phyloP scores from a whole-genome alignment of 148 eudicot genomes.

The Amaranthus hypochondriacus region DNA sequence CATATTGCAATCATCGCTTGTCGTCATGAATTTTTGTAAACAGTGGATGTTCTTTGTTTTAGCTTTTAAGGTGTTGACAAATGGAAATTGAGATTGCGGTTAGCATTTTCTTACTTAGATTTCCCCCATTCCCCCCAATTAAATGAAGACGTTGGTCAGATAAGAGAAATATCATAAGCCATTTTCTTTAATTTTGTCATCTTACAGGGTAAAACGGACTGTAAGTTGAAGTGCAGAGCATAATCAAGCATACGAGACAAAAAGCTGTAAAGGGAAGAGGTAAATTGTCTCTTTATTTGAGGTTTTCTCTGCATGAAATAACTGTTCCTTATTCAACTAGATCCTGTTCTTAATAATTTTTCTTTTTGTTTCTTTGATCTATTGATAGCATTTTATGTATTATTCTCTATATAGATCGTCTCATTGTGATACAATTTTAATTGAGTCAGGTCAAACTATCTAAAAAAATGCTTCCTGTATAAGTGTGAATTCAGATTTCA shows the following conservation, averaged over 20 bases:
- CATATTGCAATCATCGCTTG: not conserved
- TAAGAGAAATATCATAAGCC: not conserved
- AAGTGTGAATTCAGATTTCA: too few relatives aligned
- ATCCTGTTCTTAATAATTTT: not conserved
- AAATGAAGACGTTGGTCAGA: not conserved
- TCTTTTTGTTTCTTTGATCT: not conserved
- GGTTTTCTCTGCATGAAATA: not conserved
- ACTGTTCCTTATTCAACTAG: not conserved
- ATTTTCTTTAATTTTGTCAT: conserved; percentile 3
- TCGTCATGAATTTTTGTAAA: not conserved
- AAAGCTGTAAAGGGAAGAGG: conserved; percentile 45
- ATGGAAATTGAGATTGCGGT: not conserved
- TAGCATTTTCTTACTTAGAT: not conserved
- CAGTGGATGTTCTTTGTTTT: not conserved
- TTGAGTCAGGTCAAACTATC: too few relatives aligned
- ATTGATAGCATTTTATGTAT: too few relatives aligned
- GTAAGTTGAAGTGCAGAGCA: conserved; percentile 39
- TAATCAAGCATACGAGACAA: conserved; percentile 40
- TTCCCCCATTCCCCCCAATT: too few relatives aligned
- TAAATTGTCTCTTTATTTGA: conserved; percentile 10
- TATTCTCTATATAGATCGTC: too few relatives aligned
- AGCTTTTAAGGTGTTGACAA: not conserved
- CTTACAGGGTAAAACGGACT: conserved; percentile 45
- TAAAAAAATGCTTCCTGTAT: too few relatives aligned
- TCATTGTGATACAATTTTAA: too few relatives aligned